Evolutionary conservation across 805 yeast genomes (phyloP).

Genomic region (Saturnispora sanitii): DNA sequence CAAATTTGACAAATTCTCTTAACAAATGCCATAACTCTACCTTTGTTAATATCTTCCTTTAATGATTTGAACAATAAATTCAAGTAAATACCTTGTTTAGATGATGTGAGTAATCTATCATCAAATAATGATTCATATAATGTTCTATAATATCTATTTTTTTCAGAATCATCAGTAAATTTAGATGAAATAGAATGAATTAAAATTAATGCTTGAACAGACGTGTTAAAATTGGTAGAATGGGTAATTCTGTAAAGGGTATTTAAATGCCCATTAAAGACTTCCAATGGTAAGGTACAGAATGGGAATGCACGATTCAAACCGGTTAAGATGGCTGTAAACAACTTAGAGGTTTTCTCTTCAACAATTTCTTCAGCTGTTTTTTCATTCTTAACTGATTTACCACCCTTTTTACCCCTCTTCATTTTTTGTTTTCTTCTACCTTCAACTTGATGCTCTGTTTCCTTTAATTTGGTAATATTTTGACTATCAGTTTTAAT

Average conservation of each 20-base stretch:
- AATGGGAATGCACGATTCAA: slow-evolving; percentile 94
- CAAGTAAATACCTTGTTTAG: slow-evolving; percentile 88
- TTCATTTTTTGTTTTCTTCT: slow-evolving; percentile 67
- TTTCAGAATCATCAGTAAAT: slow-evolving; percentile 29
- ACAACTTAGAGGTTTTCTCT: slow-evolving; percentile 75
- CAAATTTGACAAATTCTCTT: slow-evolving; percentile 84
- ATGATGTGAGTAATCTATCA: slow-evolving; percentile 70
- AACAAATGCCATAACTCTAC: slow-evolving; percentile 78
- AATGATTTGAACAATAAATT: slow-evolving; percentile 78
- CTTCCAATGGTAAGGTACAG: slow-evolving; percentile 60
- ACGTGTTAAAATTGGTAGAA: slow-evolving; percentile 87
- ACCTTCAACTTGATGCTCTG: slow-evolving; percentile 45
- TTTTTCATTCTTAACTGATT: slow-evolving; percentile 57
- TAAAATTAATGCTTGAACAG: slow-evolving; percentile 83
- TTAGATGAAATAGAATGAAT: slow-evolving; percentile 68
- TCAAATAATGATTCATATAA: slow-evolving; percentile 85
- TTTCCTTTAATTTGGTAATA: slow-evolving; percentile 29
- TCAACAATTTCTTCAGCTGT: slow-evolving; percentile 55
- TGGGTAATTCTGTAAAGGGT: slow-evolving; percentile 86
- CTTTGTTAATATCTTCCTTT: slow-evolving; percentile 52
- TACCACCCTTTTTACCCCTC: slow-evolving; percentile 83
- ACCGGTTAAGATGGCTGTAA: slow-evolving; percentile 88
- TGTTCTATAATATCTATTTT: slow-evolving; percentile 72
- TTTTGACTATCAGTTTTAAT: slow-evolving; percentile 52
- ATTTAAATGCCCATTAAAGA: slow-evolving; percentile 67